Base-by-base conservation (phyloP, 148 eudicot genomes). In the Heliamphora exappendiculata region DNA sequence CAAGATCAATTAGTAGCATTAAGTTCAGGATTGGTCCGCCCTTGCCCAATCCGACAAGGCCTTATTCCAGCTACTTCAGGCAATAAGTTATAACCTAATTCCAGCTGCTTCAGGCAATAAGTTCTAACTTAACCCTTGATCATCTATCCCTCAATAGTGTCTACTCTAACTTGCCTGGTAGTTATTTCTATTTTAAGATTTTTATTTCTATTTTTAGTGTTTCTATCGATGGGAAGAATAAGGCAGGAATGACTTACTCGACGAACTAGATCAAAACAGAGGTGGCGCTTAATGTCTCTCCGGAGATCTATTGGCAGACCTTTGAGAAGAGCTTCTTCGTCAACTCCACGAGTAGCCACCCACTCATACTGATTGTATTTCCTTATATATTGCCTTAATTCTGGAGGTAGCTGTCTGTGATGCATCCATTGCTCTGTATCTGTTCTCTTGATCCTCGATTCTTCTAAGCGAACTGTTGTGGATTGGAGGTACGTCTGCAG, bases 351-450 rank as follows among this genome's bases (percentile, higher is more conserved):
- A 1, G 98, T 91, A 14, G 94, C 87, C 13, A 86, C 84, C 98
- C 98, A 93, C 76, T 89, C 91, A 63, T 93, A 93, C 41, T 86
- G 91, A 84, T 91, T 97, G 50, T 91, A 91, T 57, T 83, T 84
- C 22, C 97, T 75, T 0, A 91, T 94, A 16, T 87, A 78, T 57
- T 85, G 84, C 78, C 76, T 84, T 26, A 93, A 67, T 50, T 89
- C 92, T 3, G 79, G 85, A 20, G 97, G 97, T 42, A 93, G 84
- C 76, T 91, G 98, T 60, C 98, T 81, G 74, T 93, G 97, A 68
- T 72, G 92, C 98, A 93, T 93, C 98, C 98, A 93, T 74, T 91
- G 88, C 75, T 93, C 98, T 39, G 94, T 89, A 69, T 93, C 98
- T 0, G 90, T 86, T 67, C 94, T 81, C 78, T 78, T 86, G 62